Evolutionary conservation across 1,139 yeast genomes (phyloP).

Genomic region (Suhomyces wounanorum): DNA sequence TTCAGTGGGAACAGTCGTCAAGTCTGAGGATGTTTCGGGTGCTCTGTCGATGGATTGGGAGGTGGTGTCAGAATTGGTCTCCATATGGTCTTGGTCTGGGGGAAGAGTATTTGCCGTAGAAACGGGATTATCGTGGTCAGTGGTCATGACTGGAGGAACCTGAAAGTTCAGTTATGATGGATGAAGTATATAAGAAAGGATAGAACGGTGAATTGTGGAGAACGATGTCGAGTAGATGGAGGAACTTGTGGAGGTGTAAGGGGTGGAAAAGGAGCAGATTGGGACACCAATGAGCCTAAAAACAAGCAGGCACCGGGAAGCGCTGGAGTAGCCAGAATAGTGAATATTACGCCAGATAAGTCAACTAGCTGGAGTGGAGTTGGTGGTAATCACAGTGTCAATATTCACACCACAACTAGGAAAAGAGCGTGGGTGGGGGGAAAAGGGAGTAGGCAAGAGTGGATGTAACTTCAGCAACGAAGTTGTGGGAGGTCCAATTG

Average conservation of each 20-base stretch:
- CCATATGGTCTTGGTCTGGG: not conserved
- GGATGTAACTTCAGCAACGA: not conserved
- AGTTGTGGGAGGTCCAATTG: not conserved
- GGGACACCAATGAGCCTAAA: no score
- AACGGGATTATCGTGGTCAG: conserved; percentile 4
- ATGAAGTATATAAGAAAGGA: not conserved
- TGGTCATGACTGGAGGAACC: conserved; percentile 3
- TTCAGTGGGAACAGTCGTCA: not conserved
- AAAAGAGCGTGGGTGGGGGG: not conserved
- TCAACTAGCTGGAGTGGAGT: not conserved
- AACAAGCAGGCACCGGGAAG: no score
- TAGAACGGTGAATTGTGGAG: not conserved
- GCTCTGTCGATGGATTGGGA: not conserved
- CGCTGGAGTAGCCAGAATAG: not conserved
- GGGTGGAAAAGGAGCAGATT: not conserved
- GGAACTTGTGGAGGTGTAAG: not conserved
- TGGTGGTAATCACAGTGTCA: not conserved
- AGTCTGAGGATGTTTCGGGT: not conserved
- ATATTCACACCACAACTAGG: not conserved
- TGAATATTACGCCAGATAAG: not conserved
- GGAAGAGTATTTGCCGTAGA: not conserved
- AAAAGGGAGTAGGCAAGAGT: not conserved
- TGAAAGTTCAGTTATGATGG: not conserved
- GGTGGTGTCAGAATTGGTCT: not conserved
- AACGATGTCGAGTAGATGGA: not conserved